Conservation (phyloP, 2,329 filamentous ascomycete genomes). For the Calonectria pseudoreteaudii region DNA sequence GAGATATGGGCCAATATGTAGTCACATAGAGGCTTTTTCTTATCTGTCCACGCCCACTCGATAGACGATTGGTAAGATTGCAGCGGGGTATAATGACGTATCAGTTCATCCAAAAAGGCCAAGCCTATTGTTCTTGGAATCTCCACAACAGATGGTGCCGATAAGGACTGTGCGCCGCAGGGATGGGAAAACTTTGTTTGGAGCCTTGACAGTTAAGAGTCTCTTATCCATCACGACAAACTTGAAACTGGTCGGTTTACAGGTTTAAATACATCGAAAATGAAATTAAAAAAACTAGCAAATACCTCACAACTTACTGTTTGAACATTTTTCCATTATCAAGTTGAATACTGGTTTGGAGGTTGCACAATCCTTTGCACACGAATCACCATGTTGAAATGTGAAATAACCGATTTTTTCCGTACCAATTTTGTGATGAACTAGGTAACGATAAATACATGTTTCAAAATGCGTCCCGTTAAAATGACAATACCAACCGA, state of each 20-base stretch:
- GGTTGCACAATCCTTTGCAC: no score
- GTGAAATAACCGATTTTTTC: no score
- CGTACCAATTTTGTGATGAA: no score
- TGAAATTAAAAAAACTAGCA: neutral
- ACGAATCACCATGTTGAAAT: no score
- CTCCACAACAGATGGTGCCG: neutral
- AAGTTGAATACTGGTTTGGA: no score
- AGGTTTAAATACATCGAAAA: accelerated
- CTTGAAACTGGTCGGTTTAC: neutral
- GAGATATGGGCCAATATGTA: neutral
- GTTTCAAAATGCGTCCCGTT: neutral
- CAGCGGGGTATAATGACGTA: neutral
- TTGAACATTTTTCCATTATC: no score
- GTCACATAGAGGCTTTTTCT: neutral
- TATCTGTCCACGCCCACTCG: neutral
- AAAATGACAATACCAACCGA: neutral
- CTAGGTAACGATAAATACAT: no score
- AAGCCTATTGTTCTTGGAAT: neutral
- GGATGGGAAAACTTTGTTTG: neutral
- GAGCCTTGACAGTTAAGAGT: no score
- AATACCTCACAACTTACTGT: no score
- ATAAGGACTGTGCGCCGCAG: neutral
- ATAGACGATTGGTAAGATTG: neutral
- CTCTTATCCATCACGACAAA: neutral
- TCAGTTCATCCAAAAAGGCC: neutral